Evolutionary conservation across 2,329 filamentous ascomycete genomes (phyloP).

Genomic region (Allantophomopsis cytisporea): DNA sequence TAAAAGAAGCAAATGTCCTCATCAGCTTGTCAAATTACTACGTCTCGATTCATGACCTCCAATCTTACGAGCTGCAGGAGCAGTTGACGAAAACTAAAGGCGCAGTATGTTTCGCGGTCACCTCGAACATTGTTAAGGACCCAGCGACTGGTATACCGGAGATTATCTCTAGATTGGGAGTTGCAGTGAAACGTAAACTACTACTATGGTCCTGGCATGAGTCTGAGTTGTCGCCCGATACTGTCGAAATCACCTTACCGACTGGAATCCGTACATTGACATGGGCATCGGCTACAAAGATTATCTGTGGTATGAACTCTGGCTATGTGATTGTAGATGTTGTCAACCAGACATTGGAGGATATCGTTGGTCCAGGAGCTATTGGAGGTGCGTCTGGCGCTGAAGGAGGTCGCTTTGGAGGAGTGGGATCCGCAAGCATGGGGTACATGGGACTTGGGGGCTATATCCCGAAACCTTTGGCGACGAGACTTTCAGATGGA

Average conservation of each 20-base stretch:
- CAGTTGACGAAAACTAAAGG: constrained; percentile 73
- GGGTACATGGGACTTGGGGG: constrained; percentile 92
- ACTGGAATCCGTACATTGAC: constrained; percentile 81
- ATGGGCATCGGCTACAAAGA: constrained; percentile 77
- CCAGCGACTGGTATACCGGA: constrained; percentile 74
- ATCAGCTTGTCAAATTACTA: constrained; percentile 84
- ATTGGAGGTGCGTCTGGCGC: constrained; percentile 47
- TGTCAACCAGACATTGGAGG: constrained; percentile 55
- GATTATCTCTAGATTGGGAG: constrained; percentile 82
- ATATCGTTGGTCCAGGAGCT: constrained; percentile 66
- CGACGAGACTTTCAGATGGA: constrained; percentile 67
- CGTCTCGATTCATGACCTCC: constrained; percentile 79
- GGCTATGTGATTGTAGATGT: constrained; percentile 87
- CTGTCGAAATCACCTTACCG: constrained; percentile 63
- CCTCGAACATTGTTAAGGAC: constrained; percentile 91
- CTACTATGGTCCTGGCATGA: constrained; percentile 94
- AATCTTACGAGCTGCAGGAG: constrained; percentile 72
- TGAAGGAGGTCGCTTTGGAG: constrained; percentile 55
- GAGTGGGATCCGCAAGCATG: constrained; percentile 77
- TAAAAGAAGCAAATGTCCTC: constrained; percentile 87
- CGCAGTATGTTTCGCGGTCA: constrained; percentile 81
- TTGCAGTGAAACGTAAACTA: constrained; percentile 83
- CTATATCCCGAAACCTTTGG: constrained; percentile 82
- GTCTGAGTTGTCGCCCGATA: constrained; percentile 68
- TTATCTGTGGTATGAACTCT: constrained; percentile 83